A percentile compares a stretch with the other conserved stretches of the same genome.
Conservation (phyloP, 371 early-diverging fungal species). For the Entomophthora muscae region DNA sequence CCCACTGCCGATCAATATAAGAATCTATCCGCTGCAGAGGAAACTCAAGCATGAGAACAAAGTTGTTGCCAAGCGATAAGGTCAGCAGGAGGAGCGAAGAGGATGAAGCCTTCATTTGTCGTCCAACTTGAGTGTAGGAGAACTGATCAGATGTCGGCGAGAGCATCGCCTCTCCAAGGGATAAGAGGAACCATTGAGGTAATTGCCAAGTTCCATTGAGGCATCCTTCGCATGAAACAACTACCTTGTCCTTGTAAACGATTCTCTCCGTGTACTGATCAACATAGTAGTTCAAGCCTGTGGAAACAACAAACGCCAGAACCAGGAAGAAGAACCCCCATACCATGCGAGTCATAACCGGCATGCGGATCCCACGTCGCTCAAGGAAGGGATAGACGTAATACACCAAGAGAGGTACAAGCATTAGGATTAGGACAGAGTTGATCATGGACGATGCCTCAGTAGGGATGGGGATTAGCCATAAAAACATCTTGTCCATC, state of each 20-base stretch:
- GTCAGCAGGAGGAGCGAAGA: conserved; percentile 20
- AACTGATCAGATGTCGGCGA: conserved; percentile 35
- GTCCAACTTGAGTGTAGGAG: conserved; percentile 4
- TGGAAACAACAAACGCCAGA: conserved; percentile 3
- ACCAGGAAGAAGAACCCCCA: neutral
- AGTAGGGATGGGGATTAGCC: conserved; percentile 7
- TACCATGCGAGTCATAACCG: conserved; percentile 1
- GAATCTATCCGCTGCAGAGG: neutral
- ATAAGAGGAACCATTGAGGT: conserved; percentile 33
- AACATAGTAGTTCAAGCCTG: neutral
- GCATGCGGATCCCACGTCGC: no score
- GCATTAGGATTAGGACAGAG: conserved; percentile 2
- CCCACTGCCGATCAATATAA: neutral
- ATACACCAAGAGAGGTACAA: conserved; percentile 4
- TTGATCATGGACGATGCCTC: conserved; percentile 1
- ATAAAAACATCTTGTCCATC: no score
- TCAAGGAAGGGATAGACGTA: no score
- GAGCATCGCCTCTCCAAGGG: conserved; percentile 33
- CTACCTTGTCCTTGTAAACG: neutral
- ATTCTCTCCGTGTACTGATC: conserved; percentile 5
- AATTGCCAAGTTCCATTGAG: conserved; percentile 13
- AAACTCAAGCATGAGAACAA: neutral
- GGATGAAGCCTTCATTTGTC: conserved; percentile 11
- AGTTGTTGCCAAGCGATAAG: conserved; percentile 12
- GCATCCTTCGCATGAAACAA: conserved; percentile 12